phyloP scores from a whole-genome alignment of 2,329 filamentous ascomycete genomes.

The Epichloe amarillans region DNA sequence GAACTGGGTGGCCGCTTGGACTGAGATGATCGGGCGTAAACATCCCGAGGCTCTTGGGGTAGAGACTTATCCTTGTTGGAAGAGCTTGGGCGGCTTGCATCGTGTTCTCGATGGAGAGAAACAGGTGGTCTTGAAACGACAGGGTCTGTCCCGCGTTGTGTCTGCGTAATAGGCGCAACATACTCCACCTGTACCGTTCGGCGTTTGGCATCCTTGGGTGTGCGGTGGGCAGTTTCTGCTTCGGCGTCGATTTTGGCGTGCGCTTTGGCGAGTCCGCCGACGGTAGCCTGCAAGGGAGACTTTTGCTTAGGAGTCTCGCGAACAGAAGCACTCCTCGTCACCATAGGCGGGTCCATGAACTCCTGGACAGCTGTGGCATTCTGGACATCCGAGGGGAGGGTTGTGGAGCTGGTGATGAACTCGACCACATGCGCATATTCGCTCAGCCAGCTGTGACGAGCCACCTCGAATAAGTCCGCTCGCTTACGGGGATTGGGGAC shows the following conservation, averaged over 20 bases:
- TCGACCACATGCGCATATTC: constrained; percentile 95
- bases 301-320: constrained; percentile 70
- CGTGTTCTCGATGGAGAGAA: constrained; percentile 29
- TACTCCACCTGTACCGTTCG: constrained; percentile 97
- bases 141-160: constrained; percentile 48
- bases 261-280: constrained; percentile 57
- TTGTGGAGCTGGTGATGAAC: constrained; percentile 93
- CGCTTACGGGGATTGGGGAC: constrained; percentile 91
- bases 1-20: constrained; percentile 33
- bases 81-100: constrained; percentile 14
- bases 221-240: constrained; percentile 40
- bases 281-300: constrained; percentile 29
- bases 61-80: constrained; percentile 42
- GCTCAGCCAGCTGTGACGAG: constrained; percentile 93
- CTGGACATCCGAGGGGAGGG: constrained; percentile 71
- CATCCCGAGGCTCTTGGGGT: constrained; percentile 42
- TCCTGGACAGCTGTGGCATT: constrained; percentile 58
- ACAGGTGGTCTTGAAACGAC: constrained; percentile 14
- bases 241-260: constrained; percentile 62
- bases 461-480: constrained; percentile 93
- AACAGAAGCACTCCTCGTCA: constrained; percentile 84
- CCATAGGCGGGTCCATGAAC: constrained; percentile 40
- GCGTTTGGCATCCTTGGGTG: constrained; percentile 77
- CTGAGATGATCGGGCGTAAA: constrained; percentile 23
- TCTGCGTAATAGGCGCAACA: constrained; percentile 80